phyloP scores from a whole-genome alignment of 345 rosid genomes.

The Aethionema arabicum region DNA sequence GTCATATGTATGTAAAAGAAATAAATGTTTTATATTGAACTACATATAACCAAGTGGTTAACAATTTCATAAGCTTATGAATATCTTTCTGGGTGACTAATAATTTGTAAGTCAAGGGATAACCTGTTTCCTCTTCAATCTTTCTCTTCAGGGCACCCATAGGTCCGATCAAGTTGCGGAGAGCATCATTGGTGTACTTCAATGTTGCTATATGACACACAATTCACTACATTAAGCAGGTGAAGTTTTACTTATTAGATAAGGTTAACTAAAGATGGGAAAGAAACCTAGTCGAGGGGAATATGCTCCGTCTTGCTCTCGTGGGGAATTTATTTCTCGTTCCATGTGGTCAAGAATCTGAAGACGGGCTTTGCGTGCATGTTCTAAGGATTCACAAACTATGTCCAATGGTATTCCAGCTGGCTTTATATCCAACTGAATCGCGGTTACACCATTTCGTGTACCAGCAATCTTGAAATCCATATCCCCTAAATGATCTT shows the following conservation, averaged over 20 bases:
- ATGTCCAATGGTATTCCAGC: slow-evolving; percentile 97
- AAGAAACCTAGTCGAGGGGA: slow-evolving; percentile 73
- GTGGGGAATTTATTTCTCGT: slow-evolving; percentile 66
- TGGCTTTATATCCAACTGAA: slow-evolving; percentile 97
- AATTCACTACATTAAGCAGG: slow-evolving; percentile 4
- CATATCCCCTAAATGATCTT: slow-evolving; percentile 99
- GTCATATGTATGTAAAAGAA: not conserved
- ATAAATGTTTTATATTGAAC: not conserved
- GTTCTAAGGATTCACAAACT: slow-evolving; percentile 81
- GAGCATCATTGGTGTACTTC: slow-evolving; percentile 76
- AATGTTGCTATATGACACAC: slow-evolving; percentile 56
- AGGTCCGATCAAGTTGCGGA: slow-evolving; percentile 89
- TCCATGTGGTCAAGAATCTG: slow-evolving; percentile 95
- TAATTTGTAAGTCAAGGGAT: slow-evolving; percentile 10
- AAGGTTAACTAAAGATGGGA: slow-evolving; percentile 8
- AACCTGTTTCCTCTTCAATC: slow-evolving; percentile 95
- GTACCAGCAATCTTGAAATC: slow-evolving; percentile 99
- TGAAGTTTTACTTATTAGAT: not conserved
- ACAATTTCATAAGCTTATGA: not conserved
- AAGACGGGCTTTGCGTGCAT: slow-evolving; percentile 81
- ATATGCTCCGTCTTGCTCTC: slow-evolving; percentile 49
- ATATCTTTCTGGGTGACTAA: not conserved
- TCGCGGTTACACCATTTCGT: slow-evolving; percentile 79
- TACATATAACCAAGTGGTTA: slow-evolving; percentile 6
- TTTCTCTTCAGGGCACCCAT: slow-evolving; percentile 75